Evolutionary conservation across 345 rosid genomes (phyloP), one percentile per base, ranked within the genome.

Genomic region (Hibiscus mutabilis): DNA sequence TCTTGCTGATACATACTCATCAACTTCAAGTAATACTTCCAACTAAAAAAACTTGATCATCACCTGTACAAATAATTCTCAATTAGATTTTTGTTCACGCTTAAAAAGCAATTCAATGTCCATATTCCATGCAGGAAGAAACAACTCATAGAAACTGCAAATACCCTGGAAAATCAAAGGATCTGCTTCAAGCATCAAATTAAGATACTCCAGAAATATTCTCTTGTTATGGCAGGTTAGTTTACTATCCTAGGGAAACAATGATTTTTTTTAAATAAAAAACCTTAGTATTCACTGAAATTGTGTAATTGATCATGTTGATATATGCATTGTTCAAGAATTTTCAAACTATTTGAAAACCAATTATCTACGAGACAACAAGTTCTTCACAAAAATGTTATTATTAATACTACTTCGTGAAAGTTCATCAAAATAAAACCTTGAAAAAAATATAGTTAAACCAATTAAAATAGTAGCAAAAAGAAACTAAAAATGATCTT

Each of bases 1-100:
- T 83, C 89, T 60, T 85, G 88, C 70, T 82, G 91, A 22, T 79
- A 69, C 58, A 70, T 80, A 62, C 73, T 79, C 81, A 79, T 81
- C 52, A 66, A 52, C 66, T 35, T 76, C 60, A 42, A 76, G 37
- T 66, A 52, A 33, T 44, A 69, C 65, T 55, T 68, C 40, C 53
- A 42, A 52, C 74, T 31, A 55, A 76, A 75, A 7, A 5, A 18
- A 22, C 44, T 1, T 15, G 58, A 6, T 10, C 3, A 22, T 33
- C 33, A 13, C 44, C 35, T 31, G 35, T 31, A 53, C 56, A 42
- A 55, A 24, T 19, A 60, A 61, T 16, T 31, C 49, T 8, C 21
- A 60, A 18, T 64, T 13, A 49, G 57, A 51, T 22, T 9, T 46
- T 27, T 7, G 5, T 22, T 71, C 35, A 3, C 0, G 0, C 13